These are phyloP conservation scores for Lepiota venenata DNA, from an alignment of 768 basidiomycete species.

Conservation along the genomic window DNA sequence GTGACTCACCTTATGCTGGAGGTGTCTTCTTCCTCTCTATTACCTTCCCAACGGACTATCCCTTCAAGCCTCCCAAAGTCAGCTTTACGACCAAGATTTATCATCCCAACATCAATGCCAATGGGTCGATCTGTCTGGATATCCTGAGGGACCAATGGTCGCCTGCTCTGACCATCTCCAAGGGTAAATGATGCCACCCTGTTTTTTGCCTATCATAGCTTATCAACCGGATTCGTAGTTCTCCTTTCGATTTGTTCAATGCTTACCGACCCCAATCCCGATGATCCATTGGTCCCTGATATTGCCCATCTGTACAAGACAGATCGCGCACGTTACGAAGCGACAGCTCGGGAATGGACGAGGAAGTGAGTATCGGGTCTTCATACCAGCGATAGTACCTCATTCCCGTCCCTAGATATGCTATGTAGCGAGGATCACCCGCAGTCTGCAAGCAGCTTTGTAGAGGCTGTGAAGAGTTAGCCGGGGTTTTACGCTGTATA, in stretches of 20 bases:
- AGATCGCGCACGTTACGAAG: slow-evolving; percentile 94
- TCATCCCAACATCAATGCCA: slow-evolving; percentile 99
- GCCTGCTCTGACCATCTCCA: slow-evolving; percentile 97
- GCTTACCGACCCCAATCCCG: slow-evolving; percentile 99
- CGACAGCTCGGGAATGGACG: slow-evolving; percentile 98
- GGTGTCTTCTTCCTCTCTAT: slow-evolving; percentile 99
- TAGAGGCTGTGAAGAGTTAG: slow-evolving; percentile 35
- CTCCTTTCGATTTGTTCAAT: slow-evolving; percentile 98
- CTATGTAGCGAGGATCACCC: slow-evolving; percentile 24
- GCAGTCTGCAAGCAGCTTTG: slow-evolving; percentile 43
- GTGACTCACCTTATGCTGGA: slow-evolving; percentile 97
- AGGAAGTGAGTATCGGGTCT: slow-evolving; percentile 73
- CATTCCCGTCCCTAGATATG: slow-evolving; percentile 28
- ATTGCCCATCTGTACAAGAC: slow-evolving; percentile 99
- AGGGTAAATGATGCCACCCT: slow-evolving; percentile 55
- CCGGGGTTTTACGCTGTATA: slow-evolving; percentile 27
- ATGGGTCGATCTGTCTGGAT: slow-evolving; percentile 98
- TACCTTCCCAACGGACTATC: slow-evolving; percentile 95
- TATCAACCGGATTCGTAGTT: slow-evolving; percentile 46
- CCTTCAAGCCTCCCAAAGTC: slow-evolving; percentile 99
- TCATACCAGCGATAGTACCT: slow-evolving; percentile 8
- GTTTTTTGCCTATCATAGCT: background rate
- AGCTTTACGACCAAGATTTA: slow-evolving; percentile 99
- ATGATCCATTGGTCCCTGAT: slow-evolving; percentile 97
- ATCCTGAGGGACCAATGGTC: slow-evolving; percentile 99